These are phyloP conservation scores for Chlamydomonas schloesseri DNA, from an alignment of 139 green algal genomes.

Conservation along the genomic window DNA sequence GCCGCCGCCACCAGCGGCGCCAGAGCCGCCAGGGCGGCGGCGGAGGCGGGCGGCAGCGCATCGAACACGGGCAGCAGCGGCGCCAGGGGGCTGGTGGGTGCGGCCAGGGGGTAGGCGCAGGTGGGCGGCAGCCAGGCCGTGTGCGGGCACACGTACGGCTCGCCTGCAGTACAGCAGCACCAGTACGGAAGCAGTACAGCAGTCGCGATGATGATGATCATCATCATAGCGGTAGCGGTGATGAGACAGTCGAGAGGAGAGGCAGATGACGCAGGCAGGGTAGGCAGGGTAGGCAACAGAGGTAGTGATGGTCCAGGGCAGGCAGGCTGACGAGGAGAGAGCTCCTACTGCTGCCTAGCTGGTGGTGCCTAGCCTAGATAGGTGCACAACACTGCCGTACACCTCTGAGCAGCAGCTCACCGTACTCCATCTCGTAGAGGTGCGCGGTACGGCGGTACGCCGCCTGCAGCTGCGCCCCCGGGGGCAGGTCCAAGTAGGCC, in stretches of 20 bases:
- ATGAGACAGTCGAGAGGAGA: no score
- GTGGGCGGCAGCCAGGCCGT: neutral
- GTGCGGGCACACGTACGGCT: conserved; percentile 20
- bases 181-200: no score
- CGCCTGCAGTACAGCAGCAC: neutral
- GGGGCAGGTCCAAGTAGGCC: neutral
- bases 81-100: neutral
- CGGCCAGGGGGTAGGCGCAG: neutral
- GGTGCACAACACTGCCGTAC: no score
- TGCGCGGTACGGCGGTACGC: conserved; percentile 13
- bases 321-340: no score
- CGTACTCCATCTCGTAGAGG: conserved; percentile 12
- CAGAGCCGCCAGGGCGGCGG: no score
- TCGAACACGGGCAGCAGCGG: conserved; percentile 3
- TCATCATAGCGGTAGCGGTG: no score
- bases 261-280: neutral
- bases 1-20: no score
- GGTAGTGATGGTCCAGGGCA: no score
- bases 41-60: neutral
- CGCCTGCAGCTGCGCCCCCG: neutral
- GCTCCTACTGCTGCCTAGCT: no score
- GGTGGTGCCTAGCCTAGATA: no score
- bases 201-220: no score
- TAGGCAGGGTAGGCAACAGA: neutral
- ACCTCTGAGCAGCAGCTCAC: no score